phyloP scores from a whole-genome alignment of 2,329 filamentous ascomycete genomes.

The Sporothrix inflata region DNA sequence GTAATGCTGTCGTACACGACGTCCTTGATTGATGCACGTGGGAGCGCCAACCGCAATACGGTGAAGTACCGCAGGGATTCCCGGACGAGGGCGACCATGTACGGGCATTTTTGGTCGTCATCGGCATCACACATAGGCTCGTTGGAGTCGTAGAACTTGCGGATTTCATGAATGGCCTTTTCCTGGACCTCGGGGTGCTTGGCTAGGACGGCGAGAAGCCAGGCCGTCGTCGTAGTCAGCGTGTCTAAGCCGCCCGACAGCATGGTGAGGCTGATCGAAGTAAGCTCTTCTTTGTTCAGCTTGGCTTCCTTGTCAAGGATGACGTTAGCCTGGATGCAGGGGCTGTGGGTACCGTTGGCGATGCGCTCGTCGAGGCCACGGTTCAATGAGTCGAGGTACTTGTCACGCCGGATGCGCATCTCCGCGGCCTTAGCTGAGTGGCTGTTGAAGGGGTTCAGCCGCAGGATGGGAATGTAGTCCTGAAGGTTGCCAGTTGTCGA shows the following conservation, averaged over 20 bases:
- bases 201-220: conserved; percentile 66
- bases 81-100: conserved; percentile 75
- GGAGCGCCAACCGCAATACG: conserved; percentile 77
- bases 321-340: conserved; percentile 37
- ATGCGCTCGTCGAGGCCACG: conserved; percentile 48
- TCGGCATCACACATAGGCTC: conserved; percentile 68
- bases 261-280: conserved; percentile 24
- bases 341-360: conserved; percentile 34
- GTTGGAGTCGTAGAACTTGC: not conserved
- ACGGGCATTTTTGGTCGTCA: conserved; percentile 69
- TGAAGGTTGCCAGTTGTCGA: conserved; percentile 72
- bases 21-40: conserved; percentile 70
- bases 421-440: conserved; percentile 60
- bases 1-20: conserved; percentile 67
- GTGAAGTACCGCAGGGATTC: conserved; percentile 78
- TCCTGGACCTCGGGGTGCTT: conserved; percentile 71
- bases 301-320: conserved; percentile 28
- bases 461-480: conserved; percentile 58
- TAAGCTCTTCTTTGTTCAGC: conserved; percentile 6
- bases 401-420: conserved; percentile 39
- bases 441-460: conserved; percentile 57
- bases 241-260: conserved; percentile 16
- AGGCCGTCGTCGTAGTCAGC: conserved; percentile 52
- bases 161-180: conserved; percentile 55
- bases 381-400: conserved; percentile 64